These are phyloP conservation scores for Fomitiporia mediterranea DNA, from an alignment of 1,284 basidiomycete genomes.

Conservation along the genomic window DNA sequence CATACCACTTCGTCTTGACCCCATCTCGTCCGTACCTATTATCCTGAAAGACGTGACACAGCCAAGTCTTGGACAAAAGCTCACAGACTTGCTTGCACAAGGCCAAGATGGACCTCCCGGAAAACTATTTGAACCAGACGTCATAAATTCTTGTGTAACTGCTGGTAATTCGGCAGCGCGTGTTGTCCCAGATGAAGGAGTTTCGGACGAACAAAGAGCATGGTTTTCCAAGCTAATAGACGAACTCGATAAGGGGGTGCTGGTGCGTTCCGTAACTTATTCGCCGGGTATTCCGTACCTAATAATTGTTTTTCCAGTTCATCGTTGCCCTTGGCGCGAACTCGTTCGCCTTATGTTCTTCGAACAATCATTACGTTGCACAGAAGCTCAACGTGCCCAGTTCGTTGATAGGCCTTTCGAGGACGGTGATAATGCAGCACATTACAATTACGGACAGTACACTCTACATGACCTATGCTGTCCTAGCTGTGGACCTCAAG, in stretches of 20 bases:
- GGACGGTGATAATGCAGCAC: neutral
- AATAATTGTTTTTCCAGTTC: conserved; percentile 8
- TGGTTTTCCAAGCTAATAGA: conserved; percentile 6
- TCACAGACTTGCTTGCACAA: neutral
- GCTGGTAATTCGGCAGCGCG: conserved; percentile 10
- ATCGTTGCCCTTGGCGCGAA: neutral
- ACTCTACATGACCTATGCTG: conserved; percentile 3
- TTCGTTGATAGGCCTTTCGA: conserved; percentile 3
- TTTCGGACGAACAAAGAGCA: neutral
- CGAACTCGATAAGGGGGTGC: neutral
- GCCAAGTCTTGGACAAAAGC: neutral
- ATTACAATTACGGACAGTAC: neutral
- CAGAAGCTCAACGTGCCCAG: neutral
- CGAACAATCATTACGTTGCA: neutral
- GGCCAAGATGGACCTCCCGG: conserved; percentile 11
- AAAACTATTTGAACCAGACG: conserved; percentile 8
- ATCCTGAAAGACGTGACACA: conserved; percentile 9
- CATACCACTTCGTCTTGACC: conserved; percentile 6
- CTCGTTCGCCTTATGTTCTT: conserved; percentile 2
- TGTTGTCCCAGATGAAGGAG: conserved; percentile 1
- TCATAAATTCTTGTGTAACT: neutral
- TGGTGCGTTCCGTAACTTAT: conserved; percentile 4
- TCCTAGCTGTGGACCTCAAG: conserved; percentile 4
- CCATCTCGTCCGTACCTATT: conserved; percentile 5
- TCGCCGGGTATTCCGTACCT: neutral